These are phyloP conservation scores for Penicillium freii DNA, from an alignment of 2,329 filamentous ascomycete genomes.

Conservation along the genomic window DNA sequence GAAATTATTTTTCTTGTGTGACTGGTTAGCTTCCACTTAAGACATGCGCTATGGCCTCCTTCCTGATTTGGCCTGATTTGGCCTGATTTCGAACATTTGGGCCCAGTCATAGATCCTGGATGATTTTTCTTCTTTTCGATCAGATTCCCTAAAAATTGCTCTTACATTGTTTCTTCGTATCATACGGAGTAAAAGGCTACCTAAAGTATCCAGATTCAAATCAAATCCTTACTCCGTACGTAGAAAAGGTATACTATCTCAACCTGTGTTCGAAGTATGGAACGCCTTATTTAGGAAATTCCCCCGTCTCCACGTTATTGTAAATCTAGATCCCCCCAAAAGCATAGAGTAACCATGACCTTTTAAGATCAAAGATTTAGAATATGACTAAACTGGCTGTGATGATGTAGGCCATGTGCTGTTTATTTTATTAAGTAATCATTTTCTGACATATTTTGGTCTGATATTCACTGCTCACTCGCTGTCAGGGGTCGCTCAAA, in stretches of 20 bases:
- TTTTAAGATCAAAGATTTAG: background rate
- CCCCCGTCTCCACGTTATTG: background rate
- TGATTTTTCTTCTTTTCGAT: too few species aligned
- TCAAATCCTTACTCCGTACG: background rate
- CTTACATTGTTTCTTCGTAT: too few species aligned
- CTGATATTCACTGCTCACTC: too few species aligned
- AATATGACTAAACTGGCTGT: background rate
- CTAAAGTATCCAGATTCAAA: background rate
- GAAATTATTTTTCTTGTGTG: too few species aligned
- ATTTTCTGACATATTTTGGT: too few species aligned
- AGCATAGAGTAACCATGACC: background rate
- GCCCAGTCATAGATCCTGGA: background rate
- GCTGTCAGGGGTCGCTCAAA: too few species aligned
- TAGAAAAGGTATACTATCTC: background rate
- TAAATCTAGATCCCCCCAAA: background rate
- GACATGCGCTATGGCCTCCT: too few species aligned
- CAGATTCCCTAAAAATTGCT: too few species aligned
- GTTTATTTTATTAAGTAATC: too few species aligned
- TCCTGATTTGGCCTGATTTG: too few species aligned
- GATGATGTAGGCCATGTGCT: background rate
- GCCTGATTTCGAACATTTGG: background rate
- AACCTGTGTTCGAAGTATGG: background rate
- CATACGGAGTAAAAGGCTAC: too few species aligned
- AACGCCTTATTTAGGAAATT: background rate
- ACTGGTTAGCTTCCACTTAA: too few species aligned